Conservation (phyloP, 345 rosid species). For the Punica granatum region DNA sequence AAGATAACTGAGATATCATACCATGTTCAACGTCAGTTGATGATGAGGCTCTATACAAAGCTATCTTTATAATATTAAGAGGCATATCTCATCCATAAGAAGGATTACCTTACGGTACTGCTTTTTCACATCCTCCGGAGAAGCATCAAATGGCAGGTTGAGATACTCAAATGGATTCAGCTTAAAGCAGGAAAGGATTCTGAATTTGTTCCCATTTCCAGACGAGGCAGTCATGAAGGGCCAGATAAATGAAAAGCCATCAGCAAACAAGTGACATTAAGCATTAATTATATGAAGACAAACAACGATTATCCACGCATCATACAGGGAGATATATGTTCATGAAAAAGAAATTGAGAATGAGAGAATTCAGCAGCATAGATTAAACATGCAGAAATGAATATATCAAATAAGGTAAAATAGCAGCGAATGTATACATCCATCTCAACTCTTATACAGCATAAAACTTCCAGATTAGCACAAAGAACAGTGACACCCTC, state of each 20-base stretch:
- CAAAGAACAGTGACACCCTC: not conserved
- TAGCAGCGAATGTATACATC: not conserved
- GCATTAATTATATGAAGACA: not conserved
- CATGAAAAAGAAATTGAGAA: not conserved
- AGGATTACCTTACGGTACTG: conserved; percentile 85
- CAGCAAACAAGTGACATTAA: not conserved
- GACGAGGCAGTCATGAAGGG: not conserved
- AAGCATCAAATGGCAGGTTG: conserved; percentile 63
- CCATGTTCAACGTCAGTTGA: conserved; percentile 12
- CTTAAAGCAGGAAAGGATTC: conserved; percentile 98
- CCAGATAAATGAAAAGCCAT: not conserved
- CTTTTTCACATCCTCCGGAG: conserved; percentile 66
- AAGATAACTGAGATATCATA: conserved; percentile 50
- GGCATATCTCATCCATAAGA: not conserved
- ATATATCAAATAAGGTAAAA: too few species aligned
- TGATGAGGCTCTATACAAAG: not conserved
- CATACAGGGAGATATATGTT: not conserved
- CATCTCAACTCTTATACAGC: not conserved
- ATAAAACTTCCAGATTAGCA: not conserved
- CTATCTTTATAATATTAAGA: not conserved
- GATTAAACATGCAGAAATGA: not conserved
- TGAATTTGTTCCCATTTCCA: conserved; percentile 12
- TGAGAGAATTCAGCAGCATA: not conserved
- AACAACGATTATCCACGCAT: not conserved
- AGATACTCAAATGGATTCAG: conserved; percentile 87